These are phyloP conservation scores for Aureobasidium melanogenum DNA, from an alignment of 2,329 filamentous ascomycete species.

Conservation along the genomic window DNA sequence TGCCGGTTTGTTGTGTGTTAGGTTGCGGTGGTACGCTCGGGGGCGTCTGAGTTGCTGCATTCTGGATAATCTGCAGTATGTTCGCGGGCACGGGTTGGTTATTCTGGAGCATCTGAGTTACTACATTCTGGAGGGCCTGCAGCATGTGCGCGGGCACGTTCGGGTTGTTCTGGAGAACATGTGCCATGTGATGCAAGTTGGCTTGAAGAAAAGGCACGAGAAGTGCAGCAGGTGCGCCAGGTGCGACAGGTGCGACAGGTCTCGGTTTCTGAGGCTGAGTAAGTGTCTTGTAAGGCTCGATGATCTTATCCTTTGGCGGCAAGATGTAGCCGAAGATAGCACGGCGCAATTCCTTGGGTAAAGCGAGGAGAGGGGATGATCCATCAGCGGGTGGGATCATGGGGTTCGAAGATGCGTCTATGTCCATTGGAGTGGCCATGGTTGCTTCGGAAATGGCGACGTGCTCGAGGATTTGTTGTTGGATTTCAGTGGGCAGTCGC, in stretches of 20 bases:
- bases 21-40: too few species aligned
- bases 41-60: background rate
- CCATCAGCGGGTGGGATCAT: background rate
- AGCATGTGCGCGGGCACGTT: background rate
- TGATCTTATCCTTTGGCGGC: background rate
- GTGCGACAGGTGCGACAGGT: too few species aligned
- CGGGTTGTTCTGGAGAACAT: background rate
- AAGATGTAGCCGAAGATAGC: constrained; percentile 1
- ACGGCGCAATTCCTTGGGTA: constrained; percentile 10
- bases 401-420: background rate
- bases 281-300: background rate
- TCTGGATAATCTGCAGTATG: background rate
- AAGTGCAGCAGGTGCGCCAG: background rate
- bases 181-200: too few species aligned
- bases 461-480: background rate
- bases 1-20: background rate
- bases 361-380: background rate
- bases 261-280: background rate
- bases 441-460: background rate
- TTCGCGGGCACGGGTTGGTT: background rate
- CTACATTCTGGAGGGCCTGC: background rate
- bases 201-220: background rate
- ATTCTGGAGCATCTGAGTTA: background rate
- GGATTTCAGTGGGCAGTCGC: background rate
- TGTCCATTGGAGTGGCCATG: background rate